These are phyloP conservation scores for Lyophyllum decastes DNA, from an alignment of 768 basidiomycete genomes.

Conservation along the genomic window DNA sequence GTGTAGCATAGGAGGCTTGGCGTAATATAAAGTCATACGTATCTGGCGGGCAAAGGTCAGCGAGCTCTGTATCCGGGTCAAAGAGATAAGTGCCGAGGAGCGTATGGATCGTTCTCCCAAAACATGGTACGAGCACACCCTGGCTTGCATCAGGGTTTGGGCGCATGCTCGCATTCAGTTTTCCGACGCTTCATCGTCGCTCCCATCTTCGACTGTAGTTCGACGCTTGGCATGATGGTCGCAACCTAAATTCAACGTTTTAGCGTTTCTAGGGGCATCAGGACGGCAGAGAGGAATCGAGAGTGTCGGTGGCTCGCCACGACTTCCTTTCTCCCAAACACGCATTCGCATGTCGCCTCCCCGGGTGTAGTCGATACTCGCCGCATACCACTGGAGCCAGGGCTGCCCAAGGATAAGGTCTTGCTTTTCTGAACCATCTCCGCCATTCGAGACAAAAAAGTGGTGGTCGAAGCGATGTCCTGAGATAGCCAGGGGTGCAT, in stretches of 20 bases:
- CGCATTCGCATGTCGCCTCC: constrained; percentile 13
- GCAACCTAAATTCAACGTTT: not conserved
- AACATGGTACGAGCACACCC: constrained; percentile 7
- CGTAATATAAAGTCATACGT: constrained; percentile 11
- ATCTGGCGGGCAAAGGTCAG: constrained; percentile 9
- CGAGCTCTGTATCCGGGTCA: not conserved
- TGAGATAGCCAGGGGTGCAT: constrained; percentile 12
- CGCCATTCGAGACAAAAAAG: not conserved
- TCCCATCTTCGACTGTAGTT: not conserved
- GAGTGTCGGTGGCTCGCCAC: constrained; percentile 1
- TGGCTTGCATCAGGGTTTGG: constrained; percentile 1
- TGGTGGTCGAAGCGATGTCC: not conserved
- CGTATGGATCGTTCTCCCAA: constrained; percentile 10
- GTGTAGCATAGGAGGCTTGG: constrained; percentile 1
- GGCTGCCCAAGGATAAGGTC: constrained; percentile 26
- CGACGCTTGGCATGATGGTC: not conserved
- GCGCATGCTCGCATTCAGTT: constrained; percentile 10
- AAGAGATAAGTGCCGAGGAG: not conserved
- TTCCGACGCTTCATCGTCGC: not conserved
- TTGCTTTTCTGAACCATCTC: constrained; percentile 2
- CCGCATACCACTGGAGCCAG: constrained; percentile 23
- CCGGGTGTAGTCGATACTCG: constrained; percentile 10
- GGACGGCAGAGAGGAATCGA: constrained; percentile 3
- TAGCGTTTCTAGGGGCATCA: not conserved
- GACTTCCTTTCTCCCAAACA: constrained; percentile 19